phyloP scores from a whole-genome alignment of 345 rosid species.

The Cardamine chenopodiifolia region DNA sequence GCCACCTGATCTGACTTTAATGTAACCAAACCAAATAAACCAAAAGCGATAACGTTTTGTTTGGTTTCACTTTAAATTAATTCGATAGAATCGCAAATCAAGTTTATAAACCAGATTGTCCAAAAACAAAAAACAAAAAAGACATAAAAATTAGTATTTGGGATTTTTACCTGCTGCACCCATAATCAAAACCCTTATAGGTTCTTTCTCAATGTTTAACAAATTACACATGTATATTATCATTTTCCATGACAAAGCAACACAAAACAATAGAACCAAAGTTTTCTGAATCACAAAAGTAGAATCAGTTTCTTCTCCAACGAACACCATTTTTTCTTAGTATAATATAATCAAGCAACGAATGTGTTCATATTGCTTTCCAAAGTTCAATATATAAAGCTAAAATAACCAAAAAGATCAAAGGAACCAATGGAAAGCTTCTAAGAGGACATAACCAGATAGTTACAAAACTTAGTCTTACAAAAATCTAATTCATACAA shows the following conservation, averaged over 20 bases:
- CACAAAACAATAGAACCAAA: slow-evolving; percentile 50
- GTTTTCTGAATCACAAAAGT: slow-evolving; percentile 51
- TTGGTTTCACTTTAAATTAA: too few relatives aligned
- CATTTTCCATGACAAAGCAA: slow-evolving; percentile 58
- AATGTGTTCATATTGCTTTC: slow-evolving; percentile 28
- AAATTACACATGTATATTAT: slow-evolving; percentile 60
- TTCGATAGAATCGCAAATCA: background rate
- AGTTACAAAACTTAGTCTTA: slow-evolving; percentile 24
- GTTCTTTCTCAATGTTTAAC: slow-evolving; percentile 61
- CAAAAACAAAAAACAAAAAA: background rate
- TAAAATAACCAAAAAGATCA: background rate
- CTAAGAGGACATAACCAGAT: slow-evolving; percentile 38
- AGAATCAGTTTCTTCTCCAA: slow-evolving; percentile 30
- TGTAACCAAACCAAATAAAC: background rate
- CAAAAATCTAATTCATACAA: slow-evolving; percentile 6
- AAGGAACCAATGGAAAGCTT: slow-evolving; percentile 28
- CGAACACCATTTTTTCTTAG: slow-evolving; percentile 41
- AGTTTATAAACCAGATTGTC: background rate
- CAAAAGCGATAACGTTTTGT: background rate
- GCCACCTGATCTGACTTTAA: background rate
- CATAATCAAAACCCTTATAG: slow-evolving; percentile 60
- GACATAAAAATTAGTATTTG: background rate
- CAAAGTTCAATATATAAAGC: slow-evolving; percentile 21
- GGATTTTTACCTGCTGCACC: slow-evolving; percentile 74
- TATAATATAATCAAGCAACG: slow-evolving; percentile 13